Base-by-base conservation (phyloP, 2,329 filamentous ascomycete species). In the Diaporthe sp. region DNA sequence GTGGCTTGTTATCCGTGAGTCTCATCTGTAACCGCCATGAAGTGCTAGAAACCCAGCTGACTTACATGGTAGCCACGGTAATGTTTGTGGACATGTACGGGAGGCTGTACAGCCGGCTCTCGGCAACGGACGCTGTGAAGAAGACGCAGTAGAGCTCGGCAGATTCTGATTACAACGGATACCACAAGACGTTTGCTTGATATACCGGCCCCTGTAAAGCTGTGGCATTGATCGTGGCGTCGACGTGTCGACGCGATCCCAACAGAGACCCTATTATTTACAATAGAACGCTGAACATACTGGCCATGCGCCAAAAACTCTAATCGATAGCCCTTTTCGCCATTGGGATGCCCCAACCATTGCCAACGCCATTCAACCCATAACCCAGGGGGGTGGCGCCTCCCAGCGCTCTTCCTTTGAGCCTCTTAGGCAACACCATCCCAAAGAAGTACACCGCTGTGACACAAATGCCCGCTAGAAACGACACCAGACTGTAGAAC, bases 361-460 rank as follows among this genome's bases (percentile, higher is more conserved):
- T 91, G 12, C 90, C 89, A 2, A 83, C 80, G n/a, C 85, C 83
- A 71, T 85, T 87, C 37, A 90, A n/a, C 0, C 89, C 89, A 73
- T 90, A 89, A 1, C 89, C 89, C 77, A 92, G 78, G 0, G 90
- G 90, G 37, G 90, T 92, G 4, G 90, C 90, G 25, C 89, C 90
- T 22, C 90, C 90, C 58, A 92, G 82, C 1, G 86, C 82, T 58
- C 89, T 81, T 1, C 87, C 88, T 78, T 84, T 87, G 34, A 92
- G 80, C 74, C 89, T 82, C 77, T 85, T 85, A 1, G 91, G 91
- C 79, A 93, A 81, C 25, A 93, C 86, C 1, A 90, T 85, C 6
- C 91, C 91, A 77, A 92, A 87, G 75, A 92, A 92, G 82, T 92
- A 93, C 74, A 89, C 89, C 46, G 85, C 89, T 5, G 89, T 87